Base-by-base conservation (phyloP, 306 rosid species). In the Albizia julibrissin region DNA sequence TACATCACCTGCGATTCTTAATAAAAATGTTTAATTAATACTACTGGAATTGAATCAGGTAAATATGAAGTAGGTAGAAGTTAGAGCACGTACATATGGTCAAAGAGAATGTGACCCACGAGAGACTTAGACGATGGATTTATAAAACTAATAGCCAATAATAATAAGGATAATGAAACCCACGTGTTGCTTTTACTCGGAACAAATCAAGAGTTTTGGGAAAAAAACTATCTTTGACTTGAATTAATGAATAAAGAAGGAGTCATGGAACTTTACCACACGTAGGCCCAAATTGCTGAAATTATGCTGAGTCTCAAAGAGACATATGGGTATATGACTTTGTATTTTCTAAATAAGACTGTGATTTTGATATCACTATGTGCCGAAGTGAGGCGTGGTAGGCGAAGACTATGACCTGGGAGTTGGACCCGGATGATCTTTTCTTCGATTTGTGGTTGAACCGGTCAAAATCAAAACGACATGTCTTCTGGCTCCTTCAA, bases 381-480 rank as follows among this genome's bases (percentile, higher is more conserved):
- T 29, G 67, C 75, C 50, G 1, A 13, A 13, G 52, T 11, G 11
- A 3, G 54, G 85, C 79, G 31, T 58, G 65, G 65, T 85, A 80
- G 88, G 88, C 87, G 78, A 73, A 19, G 24, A 52, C 84, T 72
- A 68, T 62, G 90, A 76, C 85, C 74, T 29, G 81, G 83, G 79
- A 76, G 83, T 77, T 37, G 75, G 85, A 82, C 79, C 62, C 10
- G 8, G 11, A 21, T n/a, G 11, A 21, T 8, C n/a, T 21, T 54
- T 3, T 50, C 1, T 5, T 50, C 0, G 58, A 56, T 74, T 67
- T 76, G 75, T 54, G 7, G 46, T 82, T 82, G 91, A 88, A 85
- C 72, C 6, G 11, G 88, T 88, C 91, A 88, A 85, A 69, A 80
- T 83, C 85, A 69, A 83, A 80, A 83, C 85, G 82, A 88, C 84